Evolutionary conservation across 2,329 filamentous ascomycete species (phyloP).

Genomic region (Diaporthe sp.): DNA sequence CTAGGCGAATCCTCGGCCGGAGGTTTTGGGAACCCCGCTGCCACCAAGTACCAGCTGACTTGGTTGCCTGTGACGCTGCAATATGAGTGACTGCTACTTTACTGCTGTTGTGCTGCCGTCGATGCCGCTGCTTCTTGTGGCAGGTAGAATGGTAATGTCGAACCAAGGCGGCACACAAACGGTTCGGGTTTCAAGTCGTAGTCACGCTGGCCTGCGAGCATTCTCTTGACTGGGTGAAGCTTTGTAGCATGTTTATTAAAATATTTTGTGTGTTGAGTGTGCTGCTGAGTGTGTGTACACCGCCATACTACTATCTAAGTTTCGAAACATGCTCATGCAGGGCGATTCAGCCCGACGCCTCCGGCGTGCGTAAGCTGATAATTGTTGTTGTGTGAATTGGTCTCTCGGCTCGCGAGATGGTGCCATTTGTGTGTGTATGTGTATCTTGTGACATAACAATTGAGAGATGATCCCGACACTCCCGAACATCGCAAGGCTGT

Average conservation of each 20-base stretch:
- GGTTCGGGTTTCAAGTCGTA: conserved; percentile 17
- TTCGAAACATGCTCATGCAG: conserved; percentile 26
- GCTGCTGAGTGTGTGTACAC: conserved; percentile 17
- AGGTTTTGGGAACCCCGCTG: conserved; percentile 7
- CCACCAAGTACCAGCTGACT: neutral
- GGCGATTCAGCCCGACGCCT: conserved; percentile 2
- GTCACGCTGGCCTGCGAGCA: neutral
- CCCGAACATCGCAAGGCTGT: conserved; percentile 18
- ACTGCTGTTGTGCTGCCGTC: conserved; percentile 13
- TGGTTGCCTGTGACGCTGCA: conserved; percentile 5
- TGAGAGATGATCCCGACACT: conserved; percentile 1
- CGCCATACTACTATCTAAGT: conserved; percentile 8
- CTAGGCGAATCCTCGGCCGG: neutral
- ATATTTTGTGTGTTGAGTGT: neutral
- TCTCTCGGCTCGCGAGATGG: conserved; percentile 21
- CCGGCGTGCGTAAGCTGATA: conserved; percentile 4
- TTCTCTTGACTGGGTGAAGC: neutral
- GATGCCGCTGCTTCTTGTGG: conserved; percentile 20
- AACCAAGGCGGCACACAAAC: neutral
- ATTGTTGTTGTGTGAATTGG: neutral
- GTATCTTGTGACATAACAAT: neutral
- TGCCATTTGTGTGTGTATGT: conserved; percentile 10
- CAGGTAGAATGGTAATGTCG: neutral
- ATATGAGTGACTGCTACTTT: neutral
- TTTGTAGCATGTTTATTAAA: conserved; percentile 13